Base-by-base conservation (phyloP, 371 early-diverging fungal species). In the Circinella minor region DNA sequence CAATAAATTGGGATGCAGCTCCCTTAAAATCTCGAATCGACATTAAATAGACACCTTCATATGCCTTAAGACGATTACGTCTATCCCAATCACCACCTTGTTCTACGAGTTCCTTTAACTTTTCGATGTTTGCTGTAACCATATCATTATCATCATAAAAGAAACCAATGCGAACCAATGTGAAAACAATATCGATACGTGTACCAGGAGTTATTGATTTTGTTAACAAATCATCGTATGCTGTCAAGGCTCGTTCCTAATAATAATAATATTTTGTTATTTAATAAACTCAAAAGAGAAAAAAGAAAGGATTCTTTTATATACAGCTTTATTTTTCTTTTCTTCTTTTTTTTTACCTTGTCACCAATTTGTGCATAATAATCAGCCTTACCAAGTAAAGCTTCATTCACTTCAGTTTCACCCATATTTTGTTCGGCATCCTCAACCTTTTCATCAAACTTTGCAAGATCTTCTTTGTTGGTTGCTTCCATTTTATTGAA, bases 11-110 rank as follows among this genome's bases (percentile, higher is more conserved):
- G 59, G 88, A 78, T 13, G 96, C 92, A 1, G 98, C 97, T 13
- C 92, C 93, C 77, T 96, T 94, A 81, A 99, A 99, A 80, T 99
- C 93, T 63, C 99, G 93, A 71, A 93, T 91, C 20, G 96, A 93
- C 87, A 99, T 90, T 72, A 90, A 78, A 86, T 95, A 97, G 34
- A 98, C 86, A 63, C 97, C 99, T 75, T 99, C 94, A 76, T 99
- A 98, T 0, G 98, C 99, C 88, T 99, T 99, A 55, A 99, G 90
- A 67, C 99, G 92, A 86, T 99, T 99, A 71, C 98, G 93, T 71
- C 99, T 91, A 84, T 99, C 99, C 99, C 99, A 99, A 86, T 99
- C 99, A 36, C 99, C 98, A 48, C 98, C 99, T 81, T 95, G 94
- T 75, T 99, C 97, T 67, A 98, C 94, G 70, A 98, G 84, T 59